Evolutionary conservation across 208 protist species (phyloP), one percentile per base, ranked within the genome.

Genomic region (Crithidia brevicula): DNA sequence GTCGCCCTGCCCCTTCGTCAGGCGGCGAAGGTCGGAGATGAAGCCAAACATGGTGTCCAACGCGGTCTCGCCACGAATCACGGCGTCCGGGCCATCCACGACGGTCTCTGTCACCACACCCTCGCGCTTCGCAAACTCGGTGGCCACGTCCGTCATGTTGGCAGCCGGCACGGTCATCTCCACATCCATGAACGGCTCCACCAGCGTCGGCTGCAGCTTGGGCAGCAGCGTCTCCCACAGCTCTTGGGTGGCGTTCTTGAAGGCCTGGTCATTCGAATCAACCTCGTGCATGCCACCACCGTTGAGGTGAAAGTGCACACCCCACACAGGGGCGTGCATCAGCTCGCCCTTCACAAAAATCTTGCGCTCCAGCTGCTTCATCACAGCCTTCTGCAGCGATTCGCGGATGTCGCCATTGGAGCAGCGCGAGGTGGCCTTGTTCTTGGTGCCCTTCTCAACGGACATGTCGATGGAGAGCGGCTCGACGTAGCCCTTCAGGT

Each of bases 181-280:
- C 4, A 99, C 94, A 27, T 91, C 91, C 98, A 99, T 99, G 70
- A 97, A 96, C 33, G 98, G 98, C 88, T 99, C 97, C 53, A 99
- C 89, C 22, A 99, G 82, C 2, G 94, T 94, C 51, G 97, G 96
- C 73, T 92, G 89, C 43, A 95, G 77, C 64, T 94, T 91, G 1
- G 86, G 83, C 42, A 97, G 88, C 28, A 94, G 59, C 67, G 98
- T 95, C 70, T 92, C 91, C 91, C 99, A 98, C 28, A 98, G 91
- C 52, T 97, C 86, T 60, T 96, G 85, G 2, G 96, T 97, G 22
- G 97, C 96, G 62, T 98, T 97, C 74, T 88, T 92, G 88, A 99
- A 99, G 16, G 99, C 98, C 66, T 99, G 77, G 73, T 99, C 99
- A 69, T 87, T 98, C n/a, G 98, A 99, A 81, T 99, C 99, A 45